These are phyloP conservation scores for Lavandula angustifolia DNA, from an alignment of 257 asterid species.

Conservation along the genomic window DNA sequence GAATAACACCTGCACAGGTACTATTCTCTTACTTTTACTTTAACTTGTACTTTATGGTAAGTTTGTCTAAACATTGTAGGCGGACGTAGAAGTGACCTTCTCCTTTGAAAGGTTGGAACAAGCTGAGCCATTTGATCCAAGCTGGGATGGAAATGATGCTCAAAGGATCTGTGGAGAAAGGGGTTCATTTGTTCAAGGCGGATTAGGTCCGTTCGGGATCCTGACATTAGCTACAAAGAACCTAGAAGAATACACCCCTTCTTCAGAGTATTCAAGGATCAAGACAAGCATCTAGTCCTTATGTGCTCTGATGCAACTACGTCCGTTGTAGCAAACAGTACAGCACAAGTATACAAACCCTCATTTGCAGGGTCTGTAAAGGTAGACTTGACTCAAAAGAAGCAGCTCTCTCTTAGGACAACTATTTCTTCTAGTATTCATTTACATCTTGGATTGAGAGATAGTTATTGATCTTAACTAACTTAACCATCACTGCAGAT, in stretches of 20 bases:
- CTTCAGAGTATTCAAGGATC: constrained; percentile 60
- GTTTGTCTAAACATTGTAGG: constrained; percentile 49
- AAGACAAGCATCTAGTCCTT: constrained; percentile 48
- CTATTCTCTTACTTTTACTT: neutral
- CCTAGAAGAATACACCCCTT: constrained; percentile 69
- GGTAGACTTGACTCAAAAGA: constrained; percentile 35
- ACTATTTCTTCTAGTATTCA: neutral
- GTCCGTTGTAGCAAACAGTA: constrained; percentile 28
- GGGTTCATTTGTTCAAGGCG: constrained; percentile 56
- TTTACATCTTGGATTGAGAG: neutral
- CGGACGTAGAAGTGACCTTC: constrained; percentile 72
- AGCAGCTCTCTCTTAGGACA: constrained; percentile 54
- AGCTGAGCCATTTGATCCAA: constrained; percentile 64
- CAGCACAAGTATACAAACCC: constrained; percentile 32
- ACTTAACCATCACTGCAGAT: constrained; percentile 28
- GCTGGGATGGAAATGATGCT: constrained; percentile 56
- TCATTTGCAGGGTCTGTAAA: constrained; percentile 47
- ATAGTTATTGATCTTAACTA: neutral
- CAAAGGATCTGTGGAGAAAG: constrained; percentile 52
- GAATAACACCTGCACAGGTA: constrained; percentile 57
- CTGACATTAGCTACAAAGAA: constrained; percentile 61
- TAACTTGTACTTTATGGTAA: too few relatives aligned
- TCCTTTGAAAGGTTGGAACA: constrained; percentile 56
- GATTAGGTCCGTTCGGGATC: constrained; percentile 81
- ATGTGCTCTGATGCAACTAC: constrained; percentile 68